phyloP scores from a whole-genome alignment of 768 basidiomycete genomes.

The Mycena vitilis region DNA sequence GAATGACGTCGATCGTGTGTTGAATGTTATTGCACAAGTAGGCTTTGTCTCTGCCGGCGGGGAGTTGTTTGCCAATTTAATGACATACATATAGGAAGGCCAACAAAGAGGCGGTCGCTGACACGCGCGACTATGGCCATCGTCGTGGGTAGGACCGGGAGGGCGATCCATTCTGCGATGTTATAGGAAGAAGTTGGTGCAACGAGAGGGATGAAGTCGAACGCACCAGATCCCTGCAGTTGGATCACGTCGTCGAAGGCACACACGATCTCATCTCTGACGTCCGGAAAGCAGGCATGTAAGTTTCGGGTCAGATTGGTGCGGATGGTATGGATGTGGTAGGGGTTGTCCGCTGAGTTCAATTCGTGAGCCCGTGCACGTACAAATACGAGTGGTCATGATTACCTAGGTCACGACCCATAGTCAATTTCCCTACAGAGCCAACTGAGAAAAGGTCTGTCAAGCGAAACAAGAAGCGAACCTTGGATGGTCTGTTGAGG shows the following conservation, averaged over 20 bases:
- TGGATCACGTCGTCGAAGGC: constrained; percentile 25
- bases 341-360: constrained; percentile 13
- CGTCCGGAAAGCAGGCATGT: constrained; percentile 40
- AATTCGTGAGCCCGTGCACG: constrained; percentile 14
- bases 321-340: constrained; percentile 26
- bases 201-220: neutral
- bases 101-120: constrained; percentile 44
- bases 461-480: neutral
- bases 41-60: constrained; percentile 52
- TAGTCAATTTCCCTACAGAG: constrained; percentile 15
- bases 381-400: too few species aligned
- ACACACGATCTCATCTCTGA: constrained; percentile 49
- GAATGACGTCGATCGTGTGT: constrained; percentile 45
- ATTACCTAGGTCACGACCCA: constrained; percentile 12
- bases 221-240: neutral
- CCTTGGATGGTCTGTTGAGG: constrained; percentile 9
- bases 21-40: constrained; percentile 49
- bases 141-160: constrained; percentile 30
- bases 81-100: constrained; percentile 44
- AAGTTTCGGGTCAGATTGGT: constrained; percentile 41
- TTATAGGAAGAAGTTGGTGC: too few species aligned
- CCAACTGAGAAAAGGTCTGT: neutral
- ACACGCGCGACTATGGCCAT: constrained; percentile 40
- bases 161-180: constrained; percentile 35
- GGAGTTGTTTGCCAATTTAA: too few species aligned